These are phyloP conservation scores for Pseudonitzschia multistriata DNA, from an alignment of 108 stramenopile species.

Conservation along the genomic window DNA sequence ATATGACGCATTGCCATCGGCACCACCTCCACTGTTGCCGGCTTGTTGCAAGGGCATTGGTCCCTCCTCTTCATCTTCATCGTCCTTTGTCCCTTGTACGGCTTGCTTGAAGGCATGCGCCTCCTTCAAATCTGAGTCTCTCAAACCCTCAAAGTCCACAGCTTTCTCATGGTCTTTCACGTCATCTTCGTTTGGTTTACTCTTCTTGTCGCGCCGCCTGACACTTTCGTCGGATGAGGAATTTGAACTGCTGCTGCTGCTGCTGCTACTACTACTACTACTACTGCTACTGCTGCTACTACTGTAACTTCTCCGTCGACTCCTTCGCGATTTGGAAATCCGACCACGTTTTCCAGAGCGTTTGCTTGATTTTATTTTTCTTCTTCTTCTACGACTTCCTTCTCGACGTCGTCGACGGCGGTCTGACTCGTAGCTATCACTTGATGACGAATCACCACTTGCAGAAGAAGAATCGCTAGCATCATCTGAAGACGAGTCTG, in stretches of 20 bases:
- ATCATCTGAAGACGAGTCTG: conserved; percentile 37
- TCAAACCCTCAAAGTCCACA: not conserved
- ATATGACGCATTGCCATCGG: conserved; percentile 54
- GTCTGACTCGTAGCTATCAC: conserved; percentile 21
- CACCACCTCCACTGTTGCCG: conserved; percentile 31
- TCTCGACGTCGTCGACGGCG: conserved; percentile 11
- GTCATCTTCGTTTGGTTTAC: conserved; percentile 12
- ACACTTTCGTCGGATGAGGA: conserved; percentile 59
- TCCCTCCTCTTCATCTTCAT: conserved; percentile 52
- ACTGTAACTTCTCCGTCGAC: conserved; percentile 10
- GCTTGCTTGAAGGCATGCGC: conserved; percentile 74
- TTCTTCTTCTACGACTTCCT: conserved; percentile 11
- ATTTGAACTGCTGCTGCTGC: conserved; percentile 60
- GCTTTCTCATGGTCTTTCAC: conserved; percentile 16
- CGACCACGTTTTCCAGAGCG: conserved; percentile 6
- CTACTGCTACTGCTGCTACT: conserved; percentile 30
- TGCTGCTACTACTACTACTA: conserved; percentile 36
- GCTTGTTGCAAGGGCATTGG: conserved; percentile 58
- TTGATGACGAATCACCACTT: conserved; percentile 8
- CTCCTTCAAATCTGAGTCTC: conserved; percentile 40
- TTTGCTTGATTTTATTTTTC: conserved; percentile 1
- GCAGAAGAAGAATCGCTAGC: conserved; percentile 30
- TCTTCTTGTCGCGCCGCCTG: conserved; percentile 6
- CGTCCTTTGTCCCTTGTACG: conserved; percentile 50
- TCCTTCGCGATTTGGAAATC: not conserved